Base-by-base conservation (phyloP, 2,329 filamentous ascomycete genomes). In the Penicillium sp. region DNA sequence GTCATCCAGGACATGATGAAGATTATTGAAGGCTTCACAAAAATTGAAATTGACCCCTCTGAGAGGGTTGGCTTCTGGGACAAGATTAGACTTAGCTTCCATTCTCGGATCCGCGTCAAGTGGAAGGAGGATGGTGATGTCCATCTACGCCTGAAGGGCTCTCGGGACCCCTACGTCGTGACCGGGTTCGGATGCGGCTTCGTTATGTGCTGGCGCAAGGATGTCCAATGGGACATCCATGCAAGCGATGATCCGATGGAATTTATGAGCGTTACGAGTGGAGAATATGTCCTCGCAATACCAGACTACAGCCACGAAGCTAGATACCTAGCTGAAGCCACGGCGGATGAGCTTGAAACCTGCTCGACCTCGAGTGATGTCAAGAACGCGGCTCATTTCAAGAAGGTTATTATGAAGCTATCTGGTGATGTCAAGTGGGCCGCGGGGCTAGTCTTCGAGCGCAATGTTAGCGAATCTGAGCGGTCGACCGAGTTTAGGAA, bases 1-100 rank as follows among this genome's bases (percentile, higher is more conserved):
- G 94, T 94, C 1, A 94, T 99, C 53, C 95, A 99, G 76, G 96
- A 99, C 73, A 97, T 98, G 91, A 99, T 99, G 95, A 97, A 98
- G 86, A 93, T 93, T 29, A 91, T 99, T 64, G 95, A 99, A 78
- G 94, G 91, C 2, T 98, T 99, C 75, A 97, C 94, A 0, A 99
- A 99, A 74, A 92, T 94, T 7, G 93, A 94, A 66, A 84, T 97
- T 30, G 96, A 99, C 75, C 90, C 91, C 1, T 98, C 95, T 0
- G 96, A 99, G 67, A 86, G 91, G 60, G 92, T 96, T 51, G 95
- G 95, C 3, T 99, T 99, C 81, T 99, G 95, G 95, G 95, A 99
- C 79, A 99, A 99, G 83, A 93, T 99, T 56, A 86, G 95, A 58
- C 84, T 99, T 44, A 93, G 90, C 70, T 96, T 97, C 76, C 95